These are phyloP conservation scores for Aegilops umbellulata DNA, from an alignment of 176 grass and related monocot species.

Conservation along the genomic window DNA sequence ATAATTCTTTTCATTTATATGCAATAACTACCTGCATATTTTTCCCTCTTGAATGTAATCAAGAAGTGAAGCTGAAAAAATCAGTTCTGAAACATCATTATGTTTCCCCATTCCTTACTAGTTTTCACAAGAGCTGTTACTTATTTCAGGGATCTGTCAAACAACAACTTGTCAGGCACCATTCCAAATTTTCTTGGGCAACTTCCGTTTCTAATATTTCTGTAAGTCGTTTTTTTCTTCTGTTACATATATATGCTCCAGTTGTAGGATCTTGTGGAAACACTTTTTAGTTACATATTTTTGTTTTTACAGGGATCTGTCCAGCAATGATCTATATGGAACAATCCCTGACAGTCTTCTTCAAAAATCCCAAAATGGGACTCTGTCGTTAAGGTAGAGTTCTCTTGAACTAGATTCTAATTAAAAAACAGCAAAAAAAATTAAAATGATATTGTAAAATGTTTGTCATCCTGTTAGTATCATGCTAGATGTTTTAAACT, in stretches of 20 bases:
- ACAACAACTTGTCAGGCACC: slow-evolving; percentile 56
- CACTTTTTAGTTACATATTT: not conserved
- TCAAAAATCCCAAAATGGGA: slow-evolving; percentile 37
- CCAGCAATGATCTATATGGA: slow-evolving; percentile 53
- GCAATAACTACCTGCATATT: not conserved
- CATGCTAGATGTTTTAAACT: not conserved
- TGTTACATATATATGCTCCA: not conserved
- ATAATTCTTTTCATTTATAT: not conserved
- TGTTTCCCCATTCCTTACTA: not conserved
- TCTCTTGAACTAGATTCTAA: not conserved
- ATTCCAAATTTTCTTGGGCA: slow-evolving; percentile 55
- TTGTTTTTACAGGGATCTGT: slow-evolving; percentile 50
- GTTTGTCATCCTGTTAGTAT: not conserved
- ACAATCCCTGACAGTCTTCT: slow-evolving; percentile 47
- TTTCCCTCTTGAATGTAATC: not conserved
- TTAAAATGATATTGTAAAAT: not conserved
- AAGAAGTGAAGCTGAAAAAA: not conserved
- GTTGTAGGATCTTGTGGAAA: not conserved
- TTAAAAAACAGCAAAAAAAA: not conserved
- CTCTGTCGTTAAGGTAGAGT: slow-evolving; percentile 43
- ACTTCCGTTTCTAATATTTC: slow-evolving; percentile 41
- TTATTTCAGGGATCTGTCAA: slow-evolving; percentile 59
- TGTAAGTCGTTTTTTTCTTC: slow-evolving; percentile 43
- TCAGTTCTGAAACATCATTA: not conserved
- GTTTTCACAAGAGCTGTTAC: not conserved